Base-by-base conservation (phyloP, 2,329 filamentous ascomycete species). In the Botrytis porri region DNA sequence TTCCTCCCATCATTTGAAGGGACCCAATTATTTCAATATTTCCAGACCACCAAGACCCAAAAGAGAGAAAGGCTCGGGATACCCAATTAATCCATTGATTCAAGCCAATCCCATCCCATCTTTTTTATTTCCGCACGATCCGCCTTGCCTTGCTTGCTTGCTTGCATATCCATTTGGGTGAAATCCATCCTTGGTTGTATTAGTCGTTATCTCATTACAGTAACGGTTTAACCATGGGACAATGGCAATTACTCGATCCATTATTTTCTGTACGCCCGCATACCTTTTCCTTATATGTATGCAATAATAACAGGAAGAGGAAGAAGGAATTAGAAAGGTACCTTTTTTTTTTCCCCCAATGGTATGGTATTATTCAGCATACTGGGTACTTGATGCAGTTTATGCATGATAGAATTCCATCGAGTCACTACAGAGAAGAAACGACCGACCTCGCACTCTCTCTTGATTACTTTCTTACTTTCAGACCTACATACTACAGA, bases 111-210 rank as follows among this genome's bases (percentile, higher is more conserved):
- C 59, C 51, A 57, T 57, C n/a, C n/a, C n/a, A 57, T 61, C 59
- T 25, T 63, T 63, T 43, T 43, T 45, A 64, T 43, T 18, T 64
- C 61, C 39, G 39, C 9, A 64, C 45, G 61, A 64, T 64, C 61
- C 61, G 39, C 61, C 39, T 45, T 29, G n/a, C 16, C 61, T 45
- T 45, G 43, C 43, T 41, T 41, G 41, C 41, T 51, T 57, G 51
- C n/a, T 29, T 45, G 39, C 61, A 45, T 32, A 22, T n/a, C n/a
- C n/a, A n/a, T 32, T 29, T 22, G n/a, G 41, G 51, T 57, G 39
- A 43, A 32, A 43, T 29, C 61, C 61, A 63, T 63, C 29, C 39
- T 18, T 29, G 32, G 1, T 20, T n/a, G 43, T 43, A 12, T 43
- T 43, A 25, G 35, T 62, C 37, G 60, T 32, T 45, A 43, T 43